Evolutionary conservation across 2,329 filamentous ascomycete genomes (phyloP).

Genomic region (Drechslerella coelobrocha): DNA sequence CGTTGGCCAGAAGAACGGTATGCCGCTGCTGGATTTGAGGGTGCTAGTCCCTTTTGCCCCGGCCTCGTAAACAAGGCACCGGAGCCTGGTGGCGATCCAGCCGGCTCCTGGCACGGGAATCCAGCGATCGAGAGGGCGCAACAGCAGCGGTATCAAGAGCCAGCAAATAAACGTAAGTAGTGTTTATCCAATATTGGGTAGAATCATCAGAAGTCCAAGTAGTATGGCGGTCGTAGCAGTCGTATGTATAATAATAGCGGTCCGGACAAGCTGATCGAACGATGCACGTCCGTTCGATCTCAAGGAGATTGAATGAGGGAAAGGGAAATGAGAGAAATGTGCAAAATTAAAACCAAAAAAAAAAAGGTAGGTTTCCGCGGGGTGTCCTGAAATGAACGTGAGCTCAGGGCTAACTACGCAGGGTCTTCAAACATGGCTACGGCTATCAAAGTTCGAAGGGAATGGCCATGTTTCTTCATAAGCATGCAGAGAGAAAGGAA

Average conservation of each 20-base stretch:
- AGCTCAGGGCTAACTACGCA: constrained; percentile 12
- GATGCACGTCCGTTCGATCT: neutral
- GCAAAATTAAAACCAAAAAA: constrained; percentile 6
- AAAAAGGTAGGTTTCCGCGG: constrained; percentile 15
- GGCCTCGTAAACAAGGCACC: constrained; percentile 49
- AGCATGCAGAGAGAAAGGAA: constrained; percentile 10
- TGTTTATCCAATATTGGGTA: too few relatives aligned
- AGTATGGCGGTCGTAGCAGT: neutral
- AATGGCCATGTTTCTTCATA: neutral
- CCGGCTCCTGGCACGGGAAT: constrained; percentile 13
- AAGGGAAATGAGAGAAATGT: neutral
- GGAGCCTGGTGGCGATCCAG: constrained; percentile 33
- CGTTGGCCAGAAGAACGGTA: too few relatives aligned
- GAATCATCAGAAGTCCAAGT: constrained; percentile 3
- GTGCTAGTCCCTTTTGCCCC: constrained; percentile 10
- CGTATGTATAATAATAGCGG: neutral
- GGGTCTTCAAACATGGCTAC: constrained; percentile 2
- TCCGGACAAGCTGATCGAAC: neutral
- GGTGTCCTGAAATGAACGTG: constrained; percentile 23
- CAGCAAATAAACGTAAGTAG: constrained; percentile 3
- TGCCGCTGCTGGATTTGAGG: too few relatives aligned
- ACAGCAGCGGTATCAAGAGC: neutral
- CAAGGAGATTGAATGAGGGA: neutral
- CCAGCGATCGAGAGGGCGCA: constrained; percentile 7
- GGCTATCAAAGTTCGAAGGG: neutral